A percentile compares a stretch with the other conserved stretches of the same genome.
These are phyloP conservation scores for Pseudocercospora macadamiae DNA, from an alignment of 2,329 filamentous ascomycete genomes.

Conservation along the genomic window DNA sequence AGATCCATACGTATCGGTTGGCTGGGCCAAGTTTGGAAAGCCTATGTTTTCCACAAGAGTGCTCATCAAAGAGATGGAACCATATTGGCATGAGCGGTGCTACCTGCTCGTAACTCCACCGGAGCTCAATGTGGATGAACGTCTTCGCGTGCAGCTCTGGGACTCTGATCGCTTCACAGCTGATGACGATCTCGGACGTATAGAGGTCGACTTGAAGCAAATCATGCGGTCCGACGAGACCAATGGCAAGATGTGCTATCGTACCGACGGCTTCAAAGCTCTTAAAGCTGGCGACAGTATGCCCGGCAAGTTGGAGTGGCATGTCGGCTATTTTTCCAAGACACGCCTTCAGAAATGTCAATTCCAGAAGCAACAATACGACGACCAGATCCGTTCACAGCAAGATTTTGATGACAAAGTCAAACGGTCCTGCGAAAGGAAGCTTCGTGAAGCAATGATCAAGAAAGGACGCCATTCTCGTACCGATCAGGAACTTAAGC, in stretches of 20 bases:
- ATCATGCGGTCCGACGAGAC: conserved; percentile 64
- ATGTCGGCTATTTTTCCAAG: conserved; percentile 72
- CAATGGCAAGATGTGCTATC: conserved; percentile 63
- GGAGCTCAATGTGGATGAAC: conserved; percentile 68
- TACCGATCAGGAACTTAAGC: conserved; percentile 59
- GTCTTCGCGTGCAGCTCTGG: conserved; percentile 71
- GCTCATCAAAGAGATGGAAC: conserved; percentile 66
- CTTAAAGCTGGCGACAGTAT: conserved; percentile 67
- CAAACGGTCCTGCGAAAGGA: conserved; percentile 56
- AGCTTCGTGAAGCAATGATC: conserved; percentile 66
- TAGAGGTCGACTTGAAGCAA: conserved; percentile 68
- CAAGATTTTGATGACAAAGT: conserved; percentile 64
- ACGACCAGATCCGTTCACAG: conserved; percentile 59
- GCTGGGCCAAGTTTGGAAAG: conserved; percentile 78
- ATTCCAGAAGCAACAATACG: conserved; percentile 62
- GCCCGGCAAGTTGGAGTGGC: conserved; percentile 71
- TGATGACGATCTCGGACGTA: conserved; percentile 74
- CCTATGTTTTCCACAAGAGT: conserved; percentile 68
- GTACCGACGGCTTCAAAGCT: conserved; percentile 67
- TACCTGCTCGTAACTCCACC: conserved; percentile 71
- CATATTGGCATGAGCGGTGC: conserved; percentile 71
- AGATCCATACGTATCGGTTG: conserved; percentile 72
- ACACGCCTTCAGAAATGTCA: conserved; percentile 65
- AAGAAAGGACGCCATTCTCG: conserved; percentile 51
- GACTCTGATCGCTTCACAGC: conserved; percentile 73